Conservation (phyloP, 2,329 filamentous ascomycete genomes). For the Pseudohalonectria lignicola region DNA sequence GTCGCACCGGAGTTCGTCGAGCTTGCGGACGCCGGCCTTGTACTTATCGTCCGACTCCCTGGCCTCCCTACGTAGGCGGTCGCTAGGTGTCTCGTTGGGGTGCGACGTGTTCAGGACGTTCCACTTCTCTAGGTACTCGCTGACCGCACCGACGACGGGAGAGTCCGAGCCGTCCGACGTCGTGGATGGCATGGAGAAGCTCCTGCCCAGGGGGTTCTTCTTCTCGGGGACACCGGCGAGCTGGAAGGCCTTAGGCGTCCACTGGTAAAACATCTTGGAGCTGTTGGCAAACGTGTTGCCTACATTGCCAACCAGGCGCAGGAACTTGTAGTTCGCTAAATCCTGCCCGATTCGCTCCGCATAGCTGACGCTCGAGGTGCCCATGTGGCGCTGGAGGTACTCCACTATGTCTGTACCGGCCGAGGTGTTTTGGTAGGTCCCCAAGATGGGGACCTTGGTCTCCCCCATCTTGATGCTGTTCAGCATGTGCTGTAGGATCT, state of each 20-base stretch:
- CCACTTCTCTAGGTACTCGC: conserved; percentile 86
- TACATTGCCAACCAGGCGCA: conserved; percentile 86
- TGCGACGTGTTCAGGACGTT: conserved; percentile 82
- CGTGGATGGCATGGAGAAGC: conserved; percentile 58
- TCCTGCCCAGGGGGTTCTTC: conserved; percentile 61
- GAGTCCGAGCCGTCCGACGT: conserved; percentile 54
- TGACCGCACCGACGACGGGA: conserved; percentile 69
- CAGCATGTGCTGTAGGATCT: conserved; percentile 77
- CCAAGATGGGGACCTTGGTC: conserved; percentile 89
- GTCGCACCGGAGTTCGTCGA: conserved; percentile 84
- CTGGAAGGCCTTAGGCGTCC: conserved; percentile 86
- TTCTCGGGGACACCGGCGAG: conserved; percentile 81
- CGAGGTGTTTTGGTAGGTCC: conserved; percentile 89
- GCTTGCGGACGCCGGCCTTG: conserved; percentile 72
- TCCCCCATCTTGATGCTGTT: conserved; percentile 79
- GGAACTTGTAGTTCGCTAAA: conserved; percentile 71
- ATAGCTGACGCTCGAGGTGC: conserved; percentile 73
- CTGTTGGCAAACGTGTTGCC: conserved; percentile 95
- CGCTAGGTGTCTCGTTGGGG: conserved; percentile 85
- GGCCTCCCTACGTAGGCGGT: conserved; percentile 80
- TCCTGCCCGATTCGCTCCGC: conserved; percentile 94
- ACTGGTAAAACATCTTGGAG: conserved; percentile 95
- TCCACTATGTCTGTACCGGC: conserved; percentile 89
- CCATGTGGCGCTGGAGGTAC: conserved; percentile 84
- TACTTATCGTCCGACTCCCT: conserved; percentile 88